Evolutionary conservation across 768 basidiomycete species (phyloP).

Genomic region (Boletus eberwhitei): DNA sequence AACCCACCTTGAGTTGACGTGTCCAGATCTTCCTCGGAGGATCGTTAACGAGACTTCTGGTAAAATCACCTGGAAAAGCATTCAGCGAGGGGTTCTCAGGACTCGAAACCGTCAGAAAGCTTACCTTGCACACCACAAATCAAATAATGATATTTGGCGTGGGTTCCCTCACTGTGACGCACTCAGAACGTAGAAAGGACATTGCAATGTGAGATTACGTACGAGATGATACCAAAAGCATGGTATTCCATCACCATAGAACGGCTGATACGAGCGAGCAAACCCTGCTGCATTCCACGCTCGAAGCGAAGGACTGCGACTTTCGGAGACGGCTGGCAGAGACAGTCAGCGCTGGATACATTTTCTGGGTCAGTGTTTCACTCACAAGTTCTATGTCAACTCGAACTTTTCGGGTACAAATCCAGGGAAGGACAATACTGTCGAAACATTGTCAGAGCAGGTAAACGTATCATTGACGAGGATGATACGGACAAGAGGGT

Average conservation of each 20-base stretch:
- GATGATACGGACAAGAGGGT: constrained; percentile 57
- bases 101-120: not conserved
- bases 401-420: constrained; percentile 66
- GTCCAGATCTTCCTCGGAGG: constrained; percentile 75
- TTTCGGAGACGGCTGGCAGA: constrained; percentile 65
- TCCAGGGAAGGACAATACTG: constrained; percentile 73
- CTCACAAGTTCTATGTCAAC: constrained; percentile 75
- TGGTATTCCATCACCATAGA: constrained; percentile 78
- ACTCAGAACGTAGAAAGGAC: constrained; percentile 8
- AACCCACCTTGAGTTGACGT: constrained; percentile 66
- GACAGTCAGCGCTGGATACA: not conserved
- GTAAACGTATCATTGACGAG: not conserved
- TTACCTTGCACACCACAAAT: constrained; percentile 74
- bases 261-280: constrained; percentile 71
- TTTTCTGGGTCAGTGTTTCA: not conserved
- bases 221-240: constrained; percentile 79
- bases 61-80: constrained; percentile 59
- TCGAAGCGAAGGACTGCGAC: constrained; percentile 76
- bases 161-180: constrained; percentile 55
- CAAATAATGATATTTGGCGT: constrained; percentile 77
- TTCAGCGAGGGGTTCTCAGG: not conserved
- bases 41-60: constrained; percentile 62
- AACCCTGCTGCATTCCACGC: constrained; percentile 82
- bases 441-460: constrained; percentile 2
- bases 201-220: constrained; percentile 21